A percentile compares a stretch with the other conserved stretches of the same genome.
These are phyloP conservation scores for Senna siamea DNA, from an alignment of 306 rosid species.

Conservation along the genomic window DNA sequence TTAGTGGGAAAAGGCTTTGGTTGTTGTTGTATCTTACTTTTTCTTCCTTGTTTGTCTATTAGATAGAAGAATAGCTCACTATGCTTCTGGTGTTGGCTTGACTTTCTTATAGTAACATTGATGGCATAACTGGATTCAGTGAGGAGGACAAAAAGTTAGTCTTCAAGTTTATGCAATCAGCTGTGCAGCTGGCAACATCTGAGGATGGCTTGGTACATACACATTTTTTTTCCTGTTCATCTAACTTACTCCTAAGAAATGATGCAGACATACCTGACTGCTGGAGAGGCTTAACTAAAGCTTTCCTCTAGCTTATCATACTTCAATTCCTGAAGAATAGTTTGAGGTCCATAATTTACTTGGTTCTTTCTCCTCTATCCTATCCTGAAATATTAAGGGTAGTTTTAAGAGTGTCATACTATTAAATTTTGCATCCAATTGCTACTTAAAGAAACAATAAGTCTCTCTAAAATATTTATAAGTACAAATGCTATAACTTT, in stretches of 20 bases:
- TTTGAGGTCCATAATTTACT: conserved; percentile 14
- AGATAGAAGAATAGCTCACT: conserved; percentile 31
- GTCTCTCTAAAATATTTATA: not conserved
- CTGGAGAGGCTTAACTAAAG: not conserved
- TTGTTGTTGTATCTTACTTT: too few relatives aligned
- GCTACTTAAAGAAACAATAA: conserved; percentile 4
- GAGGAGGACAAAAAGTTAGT: conserved; percentile 63
- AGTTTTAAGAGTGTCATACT: conserved; percentile 19
- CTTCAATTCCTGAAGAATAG: conserved; percentile 1
- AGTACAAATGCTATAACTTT: not conserved
- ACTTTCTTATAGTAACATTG: conserved; percentile 62
- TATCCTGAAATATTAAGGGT: conserved; percentile 18
- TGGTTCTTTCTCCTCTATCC: conserved; percentile 1
- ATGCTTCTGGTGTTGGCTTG: conserved; percentile 31
- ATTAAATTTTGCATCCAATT: conserved; percentile 22
- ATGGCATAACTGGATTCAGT: conserved; percentile 85
- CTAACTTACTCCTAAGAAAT: conserved; percentile 24
- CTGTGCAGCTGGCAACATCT: conserved; percentile 72
- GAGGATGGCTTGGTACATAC: conserved; percentile 55
- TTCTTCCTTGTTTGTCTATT: not conserved
- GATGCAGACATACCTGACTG: not conserved
- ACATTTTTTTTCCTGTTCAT: conserved; percentile 19
- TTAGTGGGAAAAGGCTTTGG: too few relatives aligned
- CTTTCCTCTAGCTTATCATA: conserved; percentile 33
- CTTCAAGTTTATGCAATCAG: conserved; percentile 66